Evolutionary conservation across 23 red algal species (phyloP).

Genomic region (Pyropia yezoensis): DNA sequence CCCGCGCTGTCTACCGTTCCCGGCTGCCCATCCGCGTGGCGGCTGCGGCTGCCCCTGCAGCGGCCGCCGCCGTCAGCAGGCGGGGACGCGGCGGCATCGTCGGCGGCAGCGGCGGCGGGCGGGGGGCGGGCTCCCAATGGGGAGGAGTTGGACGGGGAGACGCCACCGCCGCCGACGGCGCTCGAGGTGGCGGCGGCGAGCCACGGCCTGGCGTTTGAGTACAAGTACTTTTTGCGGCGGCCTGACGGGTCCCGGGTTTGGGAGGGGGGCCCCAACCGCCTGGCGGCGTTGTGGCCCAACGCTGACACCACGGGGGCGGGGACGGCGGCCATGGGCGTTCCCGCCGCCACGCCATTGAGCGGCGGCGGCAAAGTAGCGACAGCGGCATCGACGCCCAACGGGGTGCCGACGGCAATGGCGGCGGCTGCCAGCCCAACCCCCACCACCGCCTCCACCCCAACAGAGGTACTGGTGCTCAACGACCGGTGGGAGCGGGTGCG

Average conservation of each 20-base stretch:
- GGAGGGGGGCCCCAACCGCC: conserved; percentile 41
- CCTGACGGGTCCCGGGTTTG: conserved; percentile 24
- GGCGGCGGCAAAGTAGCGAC: not conserved
- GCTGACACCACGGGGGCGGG: not conserved
- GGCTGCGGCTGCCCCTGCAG: not conserved
- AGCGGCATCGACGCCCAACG: not conserved
- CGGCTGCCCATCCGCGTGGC: not conserved
- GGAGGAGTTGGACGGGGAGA: not conserved
- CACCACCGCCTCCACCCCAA: not conserved
- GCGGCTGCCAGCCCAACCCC: not conserved
- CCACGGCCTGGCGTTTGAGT: conserved; percentile 27
- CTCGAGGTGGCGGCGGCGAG: not conserved
- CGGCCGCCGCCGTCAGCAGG: too few relatives aligned
- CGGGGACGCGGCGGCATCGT: too few relatives aligned
- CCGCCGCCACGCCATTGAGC: not conserved
- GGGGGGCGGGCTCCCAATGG: not conserved
- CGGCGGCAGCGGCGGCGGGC: not conserved
- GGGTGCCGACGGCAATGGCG: not conserved
- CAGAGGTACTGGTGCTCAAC: conserved; percentile 20
- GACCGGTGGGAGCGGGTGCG: conserved; percentile 45
- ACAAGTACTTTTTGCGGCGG: conserved; percentile 61
- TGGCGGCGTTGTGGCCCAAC: conserved; percentile 9
- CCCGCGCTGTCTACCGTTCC: not conserved
- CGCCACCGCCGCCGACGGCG: conserved; percentile 3
- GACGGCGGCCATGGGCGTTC: not conserved